Percentiles rank a stretch among this genome's conserved stretches.
Conservation (phyloP, 371 early-diverging fungal genomes). For the Rhizopus microsporus region DNA sequence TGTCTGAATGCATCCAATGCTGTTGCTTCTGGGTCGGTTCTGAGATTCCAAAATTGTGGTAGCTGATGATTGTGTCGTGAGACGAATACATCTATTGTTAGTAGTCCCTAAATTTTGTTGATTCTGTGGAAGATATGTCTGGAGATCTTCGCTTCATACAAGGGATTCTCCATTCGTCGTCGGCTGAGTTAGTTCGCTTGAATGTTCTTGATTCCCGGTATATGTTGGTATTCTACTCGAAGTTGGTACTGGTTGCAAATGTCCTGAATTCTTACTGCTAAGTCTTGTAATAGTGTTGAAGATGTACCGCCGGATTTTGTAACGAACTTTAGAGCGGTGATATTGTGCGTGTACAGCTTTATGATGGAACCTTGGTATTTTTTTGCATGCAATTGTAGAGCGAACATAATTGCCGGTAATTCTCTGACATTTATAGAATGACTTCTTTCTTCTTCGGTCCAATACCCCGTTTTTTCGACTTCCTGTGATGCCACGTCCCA, state of each 20-base stretch:
- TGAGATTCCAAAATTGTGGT: conserved; percentile 18
- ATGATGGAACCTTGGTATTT: neutral
- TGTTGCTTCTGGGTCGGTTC: conserved; percentile 24
- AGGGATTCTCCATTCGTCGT: neutral
- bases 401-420: conserved; percentile 3
- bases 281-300: conserved; percentile 5
- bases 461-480: conserved; percentile 3
- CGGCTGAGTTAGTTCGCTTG: conserved; percentile 20
- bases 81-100: conserved; percentile 37
- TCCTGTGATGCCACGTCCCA: conserved; percentile 2
- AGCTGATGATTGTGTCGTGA: conserved; percentile 19
- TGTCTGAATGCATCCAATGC: conserved; percentile 32
- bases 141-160: conserved; percentile 18
- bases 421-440: conserved; percentile 9
- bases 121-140: conserved; percentile 4
- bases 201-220: conserved; percentile 18
- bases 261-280: neutral
- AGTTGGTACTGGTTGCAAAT: conserved; percentile 8
- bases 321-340: conserved; percentile 3
- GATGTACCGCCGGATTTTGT: conserved; percentile 7
- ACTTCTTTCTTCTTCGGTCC: conserved; percentile 8
- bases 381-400: conserved; percentile 1
- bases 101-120: conserved; percentile 5
- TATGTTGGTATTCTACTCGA: conserved; percentile 14
- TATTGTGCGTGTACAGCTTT: conserved; percentile 3